phyloP scores from a whole-genome alignment of 495 filamentous ascomycete genomes.

The Halenospora varia region DNA sequence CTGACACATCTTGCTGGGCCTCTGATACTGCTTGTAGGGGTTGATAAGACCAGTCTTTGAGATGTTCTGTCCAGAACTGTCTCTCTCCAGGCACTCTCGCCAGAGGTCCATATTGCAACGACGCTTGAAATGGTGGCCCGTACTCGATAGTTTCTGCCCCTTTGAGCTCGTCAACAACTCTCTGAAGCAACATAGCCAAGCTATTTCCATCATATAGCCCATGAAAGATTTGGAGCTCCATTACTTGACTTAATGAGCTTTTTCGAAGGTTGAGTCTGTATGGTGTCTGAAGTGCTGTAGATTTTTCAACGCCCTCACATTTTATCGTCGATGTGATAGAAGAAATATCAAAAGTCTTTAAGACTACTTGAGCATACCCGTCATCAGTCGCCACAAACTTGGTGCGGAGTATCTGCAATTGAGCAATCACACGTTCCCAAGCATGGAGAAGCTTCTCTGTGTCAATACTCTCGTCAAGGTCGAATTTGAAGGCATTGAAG shows the following conservation, averaged over 20 bases:
- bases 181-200: constrained; percentile 58
- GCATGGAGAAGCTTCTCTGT: constrained; percentile 39
- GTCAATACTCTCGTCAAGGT: constrained; percentile 39
- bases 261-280: constrained; percentile 38
- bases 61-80: constrained; percentile 58
- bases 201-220: constrained; percentile 86
- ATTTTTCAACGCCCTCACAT: constrained; percentile 19
- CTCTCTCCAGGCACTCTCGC: constrained; percentile 49
- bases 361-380: constrained; percentile 67
- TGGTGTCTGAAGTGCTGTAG: constrained; percentile 17
- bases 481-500: constrained; percentile 64
- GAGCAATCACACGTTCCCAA: constrained; percentile 43
- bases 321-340: constrained; percentile 32
- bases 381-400: constrained; percentile 61
- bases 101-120: constrained; percentile 52
- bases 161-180: constrained; percentile 46
- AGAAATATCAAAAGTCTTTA: constrained; percentile 39
- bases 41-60: constrained; percentile 12
- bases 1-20: constrained; percentile 23
- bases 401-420: constrained; percentile 59
- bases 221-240: constrained; percentile 73
- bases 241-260: constrained; percentile 26
- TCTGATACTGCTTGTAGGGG: neutral
- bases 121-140: constrained; percentile 47
- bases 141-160: constrained; percentile 12